Evolutionary conservation across 371 early-diverging fungal genomes (phyloP).

Genomic region (Mortierella sp.): DNA sequence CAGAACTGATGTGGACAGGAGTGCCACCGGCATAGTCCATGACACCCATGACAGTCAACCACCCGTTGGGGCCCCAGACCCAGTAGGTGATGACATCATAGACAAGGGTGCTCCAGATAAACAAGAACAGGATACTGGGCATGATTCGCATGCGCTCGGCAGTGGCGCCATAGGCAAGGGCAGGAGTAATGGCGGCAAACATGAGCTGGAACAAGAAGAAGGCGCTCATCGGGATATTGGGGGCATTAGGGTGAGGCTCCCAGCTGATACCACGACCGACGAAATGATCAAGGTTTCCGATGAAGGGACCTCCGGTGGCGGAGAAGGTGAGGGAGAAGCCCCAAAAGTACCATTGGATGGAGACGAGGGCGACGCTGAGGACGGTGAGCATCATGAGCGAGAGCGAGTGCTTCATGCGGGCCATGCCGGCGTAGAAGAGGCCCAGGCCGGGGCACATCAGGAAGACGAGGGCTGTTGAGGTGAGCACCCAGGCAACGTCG

Average conservation of each 20-base stretch:
- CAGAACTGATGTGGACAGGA: conserved; percentile 89
- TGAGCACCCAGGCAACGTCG: conserved; percentile 81
- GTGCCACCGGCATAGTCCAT: conserved; percentile 92
- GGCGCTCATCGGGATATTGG: conserved; percentile 72
- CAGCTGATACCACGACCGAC: conserved; percentile 60
- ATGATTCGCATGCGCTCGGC: conserved; percentile 88
- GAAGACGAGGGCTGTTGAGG: conserved; percentile 66
- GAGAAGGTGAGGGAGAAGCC: conserved; percentile 90
- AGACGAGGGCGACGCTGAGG: conserved; percentile 84
- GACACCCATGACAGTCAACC: conserved; percentile 76
- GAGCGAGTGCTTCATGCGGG: conserved; percentile 83
- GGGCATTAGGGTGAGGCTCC: conserved; percentile 64
- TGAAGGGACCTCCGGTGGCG: conserved; percentile 75
- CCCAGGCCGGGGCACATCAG: conserved; percentile 80
- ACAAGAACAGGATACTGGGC: conserved; percentile 84
- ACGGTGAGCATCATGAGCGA: conserved; percentile 86
- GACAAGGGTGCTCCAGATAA: conserved; percentile 89
- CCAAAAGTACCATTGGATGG: conserved; percentile 90
- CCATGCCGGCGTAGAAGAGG: conserved; percentile 89
- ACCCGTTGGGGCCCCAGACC: conserved; percentile 86
- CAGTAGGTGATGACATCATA: conserved; percentile 88
- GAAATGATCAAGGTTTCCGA: conserved; percentile 80
- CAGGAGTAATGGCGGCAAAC: conserved; percentile 83
- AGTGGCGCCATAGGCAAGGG: conserved; percentile 86
- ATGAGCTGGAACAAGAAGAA: conserved; percentile 82